Evolutionary conservation across 768 basidiomycete genomes (phyloP), one percentile per base, ranked within the genome.

Genomic region (Strobilomyces dryophilus): DNA sequence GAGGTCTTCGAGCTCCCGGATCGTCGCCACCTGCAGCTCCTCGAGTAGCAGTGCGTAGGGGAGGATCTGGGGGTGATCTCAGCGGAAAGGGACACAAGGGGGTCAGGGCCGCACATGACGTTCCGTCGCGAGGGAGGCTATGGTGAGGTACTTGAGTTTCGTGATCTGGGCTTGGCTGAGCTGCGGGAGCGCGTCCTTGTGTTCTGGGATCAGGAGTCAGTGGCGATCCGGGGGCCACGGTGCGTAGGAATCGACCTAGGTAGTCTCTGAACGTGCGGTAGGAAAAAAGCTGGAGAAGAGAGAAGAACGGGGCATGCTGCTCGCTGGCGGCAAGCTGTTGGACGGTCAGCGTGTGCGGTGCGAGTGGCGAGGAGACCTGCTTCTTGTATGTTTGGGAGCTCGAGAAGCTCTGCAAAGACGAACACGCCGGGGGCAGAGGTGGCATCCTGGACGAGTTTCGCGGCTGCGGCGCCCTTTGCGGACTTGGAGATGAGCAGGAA

Each of bases 1-100:
- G 58, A 98, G 83, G 71, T 98, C 95, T 69, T 99, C 95, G 3
- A 99, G 84, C 52, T 89, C 89, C 49, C 95, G 86, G 53, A 95
- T 83, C 6, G 81, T 84, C 4, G 83, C 76, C 69, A 95, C 79
- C 45, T 91, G 81, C 18, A 99, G 79, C 4, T 79, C 74, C 47
- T 80, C 66, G 8, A 91, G 79, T 2, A 98, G 80, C 34, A 79
- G 72, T 10, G 82, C 68, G 69, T 98, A 98, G 0, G 92, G 83
- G 3, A 98, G 80, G 60, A 91, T 89, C 93, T 89, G 61, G 17
- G 15, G 12, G 11, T 14, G 5, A 9, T 32, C 14, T 56, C 5
- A 53, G 56, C 18, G 31, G 35, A 32, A 27, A 34, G 36, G 51
- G 10, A 6, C 18, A 15, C 1, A 42, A 34, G 43, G 49, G 39